Base-by-base conservation (phyloP, 495 filamentous ascomycete species). In the Aspergillus nanangensis region DNA sequence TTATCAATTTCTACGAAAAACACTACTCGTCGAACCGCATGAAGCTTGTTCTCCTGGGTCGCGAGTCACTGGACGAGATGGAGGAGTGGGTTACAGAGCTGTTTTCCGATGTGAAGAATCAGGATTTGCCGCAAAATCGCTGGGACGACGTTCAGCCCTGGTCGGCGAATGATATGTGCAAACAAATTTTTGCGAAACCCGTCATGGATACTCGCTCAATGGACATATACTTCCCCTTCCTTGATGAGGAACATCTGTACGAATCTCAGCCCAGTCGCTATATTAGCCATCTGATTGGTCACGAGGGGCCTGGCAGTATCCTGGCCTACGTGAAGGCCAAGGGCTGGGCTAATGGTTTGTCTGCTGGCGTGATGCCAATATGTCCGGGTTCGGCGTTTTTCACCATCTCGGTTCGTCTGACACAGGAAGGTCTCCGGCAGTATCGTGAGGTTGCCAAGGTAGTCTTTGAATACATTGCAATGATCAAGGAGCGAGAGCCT, bases 271-370 rank as follows among this genome's bases (percentile, higher is more conserved):
- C 93, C 10, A 87, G 87, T 52, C 80, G 89, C 27, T 99, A 97
- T 60, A 78, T 96, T 52, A 87, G 86, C 57, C 93, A 99, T 58
- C 65, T 99, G 36, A 91, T 99, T 51, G 93, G 93, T 11, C 94
- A 99, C 51, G 93, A 99, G 65, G 93, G 93, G 1, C 93, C 93
- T 7, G 93, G 93, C 2, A 96, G 93, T 69, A 91, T 99, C 52
- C 80, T 99, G 62, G 83, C 93, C 1, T 91, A 96, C 61, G 78
- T 96, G 60, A 99, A 97, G 67, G 84, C 80, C 18, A 96, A 94
- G 64, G 93, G 94, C 34, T 97, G 90, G 94, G 90, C 86, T 8
- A 96, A 95, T 67, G 82, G 82, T 2, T 70, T 99, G 9, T 83
- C 81, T 47, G 88, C 92, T 42, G 93, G 92, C 29, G 74, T 80